Conservation (phyloP, 169 alveolate genomes). For the Plasmodium falciparum region DNA sequence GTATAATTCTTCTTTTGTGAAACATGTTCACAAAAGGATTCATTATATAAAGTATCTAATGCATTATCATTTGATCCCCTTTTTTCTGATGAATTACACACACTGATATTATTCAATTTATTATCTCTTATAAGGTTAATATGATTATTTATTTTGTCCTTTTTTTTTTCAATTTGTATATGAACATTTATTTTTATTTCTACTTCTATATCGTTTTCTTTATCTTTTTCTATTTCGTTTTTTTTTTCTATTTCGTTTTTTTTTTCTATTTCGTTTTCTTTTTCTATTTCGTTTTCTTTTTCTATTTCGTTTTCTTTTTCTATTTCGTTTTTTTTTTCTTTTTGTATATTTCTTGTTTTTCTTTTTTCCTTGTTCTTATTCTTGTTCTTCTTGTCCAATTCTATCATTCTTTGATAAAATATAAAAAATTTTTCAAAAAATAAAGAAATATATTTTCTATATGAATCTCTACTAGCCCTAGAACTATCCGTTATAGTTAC, state of each 20-base stretch:
- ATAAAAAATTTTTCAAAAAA: constrained; percentile 71
- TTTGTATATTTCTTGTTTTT: too few species aligned
- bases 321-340: not conserved
- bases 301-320: not conserved
- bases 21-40: too few species aligned
- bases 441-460: constrained; percentile 52
- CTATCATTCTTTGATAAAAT: constrained; percentile 71
- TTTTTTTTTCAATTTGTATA: not conserved
- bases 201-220: not conserved
- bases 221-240: not conserved
- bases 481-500: constrained; percentile 59
- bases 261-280: not conserved
- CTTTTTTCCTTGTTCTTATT: not conserved
- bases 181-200: not conserved
- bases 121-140: not conserved
- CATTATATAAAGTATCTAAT: too few species aligned
- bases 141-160: not conserved
- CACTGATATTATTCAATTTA: too few species aligned
- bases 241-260: not conserved
- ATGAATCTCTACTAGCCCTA: constrained; percentile 67
- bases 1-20: too few species aligned
- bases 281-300: not conserved
- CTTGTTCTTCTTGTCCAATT: constrained; percentile 19
- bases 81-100: too few species aligned
- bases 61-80: too few species aligned